Conservation (phyloP, 2,329 filamentous ascomycete genomes). For the Apiospora rasikravindrae region DNA sequence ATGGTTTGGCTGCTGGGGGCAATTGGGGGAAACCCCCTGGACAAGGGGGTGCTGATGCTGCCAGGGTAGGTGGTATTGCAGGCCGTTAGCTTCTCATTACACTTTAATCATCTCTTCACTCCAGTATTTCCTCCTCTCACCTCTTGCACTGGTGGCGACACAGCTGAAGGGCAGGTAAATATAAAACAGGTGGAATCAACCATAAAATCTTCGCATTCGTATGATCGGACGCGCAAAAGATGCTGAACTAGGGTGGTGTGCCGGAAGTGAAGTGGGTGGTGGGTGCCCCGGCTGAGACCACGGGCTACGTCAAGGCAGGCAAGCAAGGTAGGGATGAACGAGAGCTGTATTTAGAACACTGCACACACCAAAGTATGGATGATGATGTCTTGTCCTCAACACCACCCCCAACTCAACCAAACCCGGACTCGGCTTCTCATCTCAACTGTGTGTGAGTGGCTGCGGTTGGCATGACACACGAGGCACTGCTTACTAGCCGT, state of each 20-base stretch:
- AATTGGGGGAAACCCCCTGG: constrained; percentile 5
- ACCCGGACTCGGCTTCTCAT: constrained; percentile 1
- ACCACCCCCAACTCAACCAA: neutral
- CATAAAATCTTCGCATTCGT: neutral
- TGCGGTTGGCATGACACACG: neutral
- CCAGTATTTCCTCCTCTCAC: too few relatives aligned
- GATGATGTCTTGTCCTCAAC: neutral
- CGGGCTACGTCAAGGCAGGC: constrained; percentile 2
- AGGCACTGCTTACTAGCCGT: constrained; percentile 1
- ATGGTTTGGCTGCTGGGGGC: constrained; percentile 8
- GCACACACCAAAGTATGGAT: neutral
- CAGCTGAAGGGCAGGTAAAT: neutral
- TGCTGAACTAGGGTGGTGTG: neutral
- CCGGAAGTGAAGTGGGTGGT: neutral
- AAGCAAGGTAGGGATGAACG: constrained; percentile 8
- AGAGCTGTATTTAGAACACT: constrained; percentile 16
- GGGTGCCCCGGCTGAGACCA: constrained; percentile 14
- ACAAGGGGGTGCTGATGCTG: constrained; percentile 1
- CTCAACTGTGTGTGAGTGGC: neutral
- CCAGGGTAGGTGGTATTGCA: neutral
- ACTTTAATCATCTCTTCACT: neutral
- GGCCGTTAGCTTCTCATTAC: neutral
- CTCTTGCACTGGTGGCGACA: neutral
- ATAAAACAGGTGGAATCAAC: neutral
- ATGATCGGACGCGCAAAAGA: neutral